Conservation (phyloP, 2,329 filamentous ascomycete genomes). For the Pseudodiploospora longispora region DNA sequence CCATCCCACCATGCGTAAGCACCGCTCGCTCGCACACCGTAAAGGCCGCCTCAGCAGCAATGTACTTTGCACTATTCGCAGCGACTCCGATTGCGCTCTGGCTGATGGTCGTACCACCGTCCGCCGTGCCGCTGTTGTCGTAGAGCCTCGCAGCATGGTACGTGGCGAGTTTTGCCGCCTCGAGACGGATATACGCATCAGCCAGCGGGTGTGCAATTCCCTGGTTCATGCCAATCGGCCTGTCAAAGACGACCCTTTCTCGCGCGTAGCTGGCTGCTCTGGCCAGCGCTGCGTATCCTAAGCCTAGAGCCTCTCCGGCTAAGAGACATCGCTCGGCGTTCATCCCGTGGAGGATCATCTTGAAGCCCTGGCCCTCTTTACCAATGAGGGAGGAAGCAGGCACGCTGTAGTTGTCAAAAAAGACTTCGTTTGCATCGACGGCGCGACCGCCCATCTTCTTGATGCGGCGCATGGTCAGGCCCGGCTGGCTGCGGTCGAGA, state of each 20-base stretch:
- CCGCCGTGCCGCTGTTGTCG: slow-evolving; percentile 37
- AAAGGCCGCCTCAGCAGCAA: slow-evolving; percentile 58
- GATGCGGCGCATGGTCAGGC: slow-evolving; percentile 61
- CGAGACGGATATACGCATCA: slow-evolving; percentile 56
- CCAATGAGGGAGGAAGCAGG: slow-evolving; percentile 60
- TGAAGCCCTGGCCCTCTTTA: slow-evolving; percentile 67
- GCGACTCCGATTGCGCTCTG: slow-evolving; percentile 54
- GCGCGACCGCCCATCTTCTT: slow-evolving; percentile 80
- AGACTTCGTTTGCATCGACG: slow-evolving; percentile 80
- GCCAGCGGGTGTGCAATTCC: slow-evolving; percentile 58
- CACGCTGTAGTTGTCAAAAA: slow-evolving; percentile 72
- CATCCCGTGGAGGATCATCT: slow-evolving; percentile 71
- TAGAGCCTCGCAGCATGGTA: slow-evolving; percentile 59
- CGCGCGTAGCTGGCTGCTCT: slow-evolving; percentile 58
- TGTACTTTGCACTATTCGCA: slow-evolving; percentile 63
- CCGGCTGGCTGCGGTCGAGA: slow-evolving; percentile 51
- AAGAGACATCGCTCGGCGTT: slow-evolving; percentile 70
- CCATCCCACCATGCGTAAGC: slow-evolving; percentile 54
- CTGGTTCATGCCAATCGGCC: slow-evolving; percentile 59
- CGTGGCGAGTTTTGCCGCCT: slow-evolving; percentile 56
- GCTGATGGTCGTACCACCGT: slow-evolving; percentile 38
- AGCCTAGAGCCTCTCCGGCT: slow-evolving; percentile 69
- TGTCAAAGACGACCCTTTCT: slow-evolving; percentile 57
- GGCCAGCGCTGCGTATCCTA: slow-evolving; percentile 64
- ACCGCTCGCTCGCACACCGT: slow-evolving; percentile 54